A percentile compares a stretch with the other conserved stretches of the same genome.
phyloP scores from a whole-genome alignment of 1,284 basidiomycete species.

The Ceratobasidium sp. region DNA sequence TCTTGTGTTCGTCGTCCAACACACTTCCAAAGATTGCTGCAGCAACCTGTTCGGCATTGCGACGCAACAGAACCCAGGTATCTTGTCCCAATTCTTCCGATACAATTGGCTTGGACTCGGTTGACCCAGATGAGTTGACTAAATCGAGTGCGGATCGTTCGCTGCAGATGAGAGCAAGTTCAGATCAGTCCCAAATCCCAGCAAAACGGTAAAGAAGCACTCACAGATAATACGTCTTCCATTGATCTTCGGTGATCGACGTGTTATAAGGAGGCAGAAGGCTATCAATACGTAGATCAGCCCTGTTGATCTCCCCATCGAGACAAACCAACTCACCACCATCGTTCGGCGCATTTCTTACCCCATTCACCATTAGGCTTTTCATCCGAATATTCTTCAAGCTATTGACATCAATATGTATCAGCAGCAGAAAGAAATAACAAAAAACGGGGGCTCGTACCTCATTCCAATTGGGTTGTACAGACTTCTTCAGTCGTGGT shows the following conservation, averaged over 20 bases:
- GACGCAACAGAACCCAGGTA: slow-evolving; percentile 26
- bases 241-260: slow-evolving; percentile 29
- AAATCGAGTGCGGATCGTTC: slow-evolving; percentile 35
- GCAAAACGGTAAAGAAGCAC: not conserved
- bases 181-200: not conserved
- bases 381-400: slow-evolving; percentile 17
- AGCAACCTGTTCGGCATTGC: slow-evolving; percentile 21
- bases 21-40: slow-evolving; percentile 13
- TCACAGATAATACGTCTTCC: slow-evolving; percentile 34
- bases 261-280: slow-evolving; percentile 33
- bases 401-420: not conserved
- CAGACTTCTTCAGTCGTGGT: slow-evolving; percentile 13
- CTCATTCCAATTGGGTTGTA: slow-evolving; percentile 22
- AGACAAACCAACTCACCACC: slow-evolving; percentile 23
- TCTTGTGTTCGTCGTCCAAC: slow-evolving; percentile 32
- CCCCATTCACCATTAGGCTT: slow-evolving; percentile 33
- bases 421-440: not conserved
- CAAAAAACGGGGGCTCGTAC: not conserved
- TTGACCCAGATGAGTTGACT: slow-evolving; percentile 16
- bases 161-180: not conserved
- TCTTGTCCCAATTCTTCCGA: slow-evolving; percentile 4
- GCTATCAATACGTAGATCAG: slow-evolving; percentile 6
- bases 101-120: slow-evolving; percentile 18
- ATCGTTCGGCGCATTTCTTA: slow-evolving; percentile 27
- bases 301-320: not conserved